Percentiles rank a stretch among this genome's conserved stretches.
Evolutionary conservation across 2,329 filamentous ascomycete species (phyloP).

Genomic region (Arthrobotrys sinensis): DNA sequence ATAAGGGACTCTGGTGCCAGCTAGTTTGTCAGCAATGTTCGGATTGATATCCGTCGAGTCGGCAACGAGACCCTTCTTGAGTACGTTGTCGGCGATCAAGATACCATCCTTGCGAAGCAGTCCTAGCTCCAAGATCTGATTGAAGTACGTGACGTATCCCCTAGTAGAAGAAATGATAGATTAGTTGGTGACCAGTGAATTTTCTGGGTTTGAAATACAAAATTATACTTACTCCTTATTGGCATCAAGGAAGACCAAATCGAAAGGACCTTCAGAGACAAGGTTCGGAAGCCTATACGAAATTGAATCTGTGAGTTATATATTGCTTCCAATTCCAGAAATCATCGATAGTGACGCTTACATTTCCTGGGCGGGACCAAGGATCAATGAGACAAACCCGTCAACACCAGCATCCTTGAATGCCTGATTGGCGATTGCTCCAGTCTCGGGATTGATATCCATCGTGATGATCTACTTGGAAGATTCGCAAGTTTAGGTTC

Average conservation of each 20-base stretch:
- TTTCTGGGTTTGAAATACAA: constrained; percentile 55
- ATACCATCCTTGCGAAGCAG: constrained; percentile 71
- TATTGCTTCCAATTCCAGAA: neutral
- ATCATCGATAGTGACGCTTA: neutral
- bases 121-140: constrained; percentile 58
- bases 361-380: constrained; percentile 58
- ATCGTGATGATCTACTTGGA: constrained; percentile 60
- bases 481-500: neutral
- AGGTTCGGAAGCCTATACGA: constrained; percentile 30
- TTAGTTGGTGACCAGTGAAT: constrained; percentile 60
- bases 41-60: constrained; percentile 66
- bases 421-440: constrained; percentile 38
- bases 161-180: constrained; percentile 16
- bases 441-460: constrained; percentile 52
- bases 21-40: constrained; percentile 28
- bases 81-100: constrained; percentile 73
- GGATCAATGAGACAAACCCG: constrained; percentile 44
- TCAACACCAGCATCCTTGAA: constrained; percentile 60
- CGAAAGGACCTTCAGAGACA: constrained; percentile 62
- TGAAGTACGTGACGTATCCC: constrained; percentile 62
- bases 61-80: constrained; percentile 71
- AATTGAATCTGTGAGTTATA: neutral
- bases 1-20: constrained; percentile 59
- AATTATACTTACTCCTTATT: constrained; percentile 65
- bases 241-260: constrained; percentile 66